Evolutionary conservation across 2,329 filamentous ascomycete genomes (phyloP), one percentile per base, ranked within the genome.

Genomic region (Cladophialophora exuberans): DNA sequence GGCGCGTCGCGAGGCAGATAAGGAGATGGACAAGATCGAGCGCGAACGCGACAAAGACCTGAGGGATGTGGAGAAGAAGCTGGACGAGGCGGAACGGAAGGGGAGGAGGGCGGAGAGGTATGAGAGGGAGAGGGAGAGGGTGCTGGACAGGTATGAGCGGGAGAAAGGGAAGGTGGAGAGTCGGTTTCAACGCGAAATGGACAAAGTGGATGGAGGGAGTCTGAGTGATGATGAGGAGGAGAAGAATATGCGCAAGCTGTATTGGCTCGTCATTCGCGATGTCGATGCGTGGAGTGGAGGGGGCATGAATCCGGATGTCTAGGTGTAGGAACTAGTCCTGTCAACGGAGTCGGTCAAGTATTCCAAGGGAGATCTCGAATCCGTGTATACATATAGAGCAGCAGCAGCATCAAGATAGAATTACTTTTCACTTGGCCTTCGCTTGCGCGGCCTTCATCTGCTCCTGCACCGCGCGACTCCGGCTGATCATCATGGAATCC

Each of bases 261-360:
- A 50, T 25, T 55, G 52, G 52, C 36, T 55, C 36, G 22, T 55
- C 10, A 44, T 55, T 13, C 20, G 46, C 11, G 26, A 50, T 11
- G 5, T 33, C 7, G 33, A 55, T 31, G 45, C 48, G n/a, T 31
- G 23, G 17, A 43, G 47, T 18, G 47, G 47, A 9, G 6, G 26
- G 9, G 26, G 25, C 3, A 15, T 26, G 9, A 51, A 51, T 18
- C 26, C 28, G n/a, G 15, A 51, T 43, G 26, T 43, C 25, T 38
- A 26, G 9, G 26, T 11, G 11, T n/a, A 15, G 13, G 38, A 49
- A 25, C 13, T 6, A 31, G 17, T 42, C n/a, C n/a, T n/a, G n/a
- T n/a, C n/a, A n/a, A n/a, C n/a, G n/a, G n/a, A n/a, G n/a, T n/a
- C n/a, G n/a, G n/a, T n/a, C n/a, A n/a, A n/a, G n/a, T n/a, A n/a